Base-by-base conservation (phyloP, 768 basidiomycete species). In the Termitomyces sp. region DNA sequence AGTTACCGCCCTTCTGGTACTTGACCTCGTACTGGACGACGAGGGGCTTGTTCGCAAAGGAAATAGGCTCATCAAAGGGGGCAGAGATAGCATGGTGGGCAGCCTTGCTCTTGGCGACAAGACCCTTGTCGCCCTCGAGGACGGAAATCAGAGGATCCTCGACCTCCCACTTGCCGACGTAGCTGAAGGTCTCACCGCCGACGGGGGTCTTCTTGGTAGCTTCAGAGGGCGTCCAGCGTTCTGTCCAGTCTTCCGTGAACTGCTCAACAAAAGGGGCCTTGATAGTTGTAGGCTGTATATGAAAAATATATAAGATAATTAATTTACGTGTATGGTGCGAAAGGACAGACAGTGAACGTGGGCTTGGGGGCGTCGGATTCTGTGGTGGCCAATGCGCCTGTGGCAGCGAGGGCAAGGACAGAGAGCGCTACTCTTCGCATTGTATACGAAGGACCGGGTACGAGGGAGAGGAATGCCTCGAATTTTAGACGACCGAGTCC, bases 11-110 rank as follows among this genome's bases (percentile, higher is more conserved):
- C 75, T 98, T 95, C 80, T 99, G 95, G 73, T 97, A 95, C 77
- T 98, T 96, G 77, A 97, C 97, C 71, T 99, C 97, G 67, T 99
- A 99, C 70, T 97, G 95, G 19, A 98, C 89, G 62, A 98, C 95
- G 44, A 98, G 80, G 43, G 95, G 90, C 74, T 95, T 82, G 56
- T 83, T 75, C 65, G 80, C 81, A 76, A 95, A 92, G 78, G 89
- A 86, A 66, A 98, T 77, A 53, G 92, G 81, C 56, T 80, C 70
- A 14, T 74, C 65, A 74, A 99, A 95, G 12, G 95, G 89, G 1
- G 95, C 93, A 58, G 96, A 98, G 72, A 99, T 98, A 70, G 97
- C 97, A 69, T 98, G 96, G 72, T 98, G 96, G 19, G 95, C 94
- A 54, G 97, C 97, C 79, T 95, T 94, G 75, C 86, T 88, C 80